phyloP scores from a whole-genome alignment of 202 grass and related monocot species.

The Zoysia matrella region DNA sequence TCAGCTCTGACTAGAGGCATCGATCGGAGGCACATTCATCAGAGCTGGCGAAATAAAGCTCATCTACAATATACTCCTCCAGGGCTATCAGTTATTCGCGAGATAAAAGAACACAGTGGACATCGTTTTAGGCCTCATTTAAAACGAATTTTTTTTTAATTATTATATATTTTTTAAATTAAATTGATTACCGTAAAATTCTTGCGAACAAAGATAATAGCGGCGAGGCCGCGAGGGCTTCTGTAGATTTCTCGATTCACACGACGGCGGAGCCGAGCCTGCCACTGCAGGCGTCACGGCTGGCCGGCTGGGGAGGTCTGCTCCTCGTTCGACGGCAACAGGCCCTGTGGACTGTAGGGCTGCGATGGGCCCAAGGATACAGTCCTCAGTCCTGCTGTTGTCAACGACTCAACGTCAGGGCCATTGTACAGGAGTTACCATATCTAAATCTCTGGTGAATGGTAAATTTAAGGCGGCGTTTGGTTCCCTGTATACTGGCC shows the following conservation, averaged over 20 bases:
- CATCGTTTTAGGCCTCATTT: constrained; percentile 7
- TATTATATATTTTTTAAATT: no score
- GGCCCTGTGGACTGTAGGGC: constrained; percentile 68
- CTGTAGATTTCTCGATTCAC: constrained; percentile 43
- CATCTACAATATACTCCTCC: no score
- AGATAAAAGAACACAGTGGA: constrained; percentile 60
- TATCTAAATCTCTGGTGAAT: neutral
- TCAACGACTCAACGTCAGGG: constrained; percentile 48
- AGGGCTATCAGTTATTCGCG: constrained; percentile 42
- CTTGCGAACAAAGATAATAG: constrained; percentile 30
- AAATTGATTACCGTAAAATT: no score
- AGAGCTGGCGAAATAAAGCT: no score
- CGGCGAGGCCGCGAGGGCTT: constrained; percentile 19
- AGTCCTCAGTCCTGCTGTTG: constrained; percentile 60
- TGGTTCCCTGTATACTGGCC: no score
- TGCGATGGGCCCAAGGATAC: constrained; percentile 65
- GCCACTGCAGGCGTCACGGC: constrained; percentile 63
- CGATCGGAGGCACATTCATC: no score
- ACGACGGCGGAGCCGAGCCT: constrained; percentile 50
- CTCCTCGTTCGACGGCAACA: constrained; percentile 85
- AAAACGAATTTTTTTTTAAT: no score
- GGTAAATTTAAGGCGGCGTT: neutral
- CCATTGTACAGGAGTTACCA: constrained; percentile 49
- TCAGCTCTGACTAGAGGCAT: no score
- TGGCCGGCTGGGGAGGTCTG: constrained; percentile 55